Base-by-base conservation (phyloP, 2,329 filamentous ascomycete genomes). In the Cytospora piceicola region DNA sequence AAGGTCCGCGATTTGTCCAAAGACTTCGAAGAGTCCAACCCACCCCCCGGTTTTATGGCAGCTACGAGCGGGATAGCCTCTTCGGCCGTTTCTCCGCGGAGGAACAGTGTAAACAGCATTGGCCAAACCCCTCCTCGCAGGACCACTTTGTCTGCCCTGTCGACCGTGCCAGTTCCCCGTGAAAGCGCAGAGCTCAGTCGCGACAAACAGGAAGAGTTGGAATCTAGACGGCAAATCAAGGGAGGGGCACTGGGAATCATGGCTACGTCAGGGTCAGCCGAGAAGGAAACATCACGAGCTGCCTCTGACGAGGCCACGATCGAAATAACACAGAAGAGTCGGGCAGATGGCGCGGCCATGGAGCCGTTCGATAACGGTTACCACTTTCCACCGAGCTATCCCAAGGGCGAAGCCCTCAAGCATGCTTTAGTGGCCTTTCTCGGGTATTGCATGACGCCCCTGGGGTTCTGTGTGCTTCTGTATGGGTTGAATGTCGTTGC, bases 401-500 rank as follows among this genome's bases (percentile, higher is more conserved):
- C 86, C 0, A 86, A 84, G 79, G 82, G 79, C 42, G 84, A 87
- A 65, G 84, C 88, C 1, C 85, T 86, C 1, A 78, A 76, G 24
- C 85, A 88, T 61, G 86, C 84, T 1, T 73, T 88, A 15, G 79
- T 82, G 32, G 83, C 85, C 0, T 92, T 91, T 73, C 89, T 87
- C 86, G 84, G 86, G 61, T 96, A 92, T 79, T 86, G 90, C 71
- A 79, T 85, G 46, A 96, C 92, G 0, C 90, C 90, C 0, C 77
- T 91, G 63, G 92, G 93, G 3, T 93, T 95, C 74, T 79, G 92
- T 62, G 85, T 94, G 51, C 90, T 88, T 2, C 75, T 96, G 7
- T 96, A 96, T 76, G 88, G 90, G 15, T 83, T 95, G 65, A 94
- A 94, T 69, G 85, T 96, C 24, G 86, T 96, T 12, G 93, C 91